Conservation (phyloP, 306 rosid genomes). For the Purshia tridentata region DNA sequence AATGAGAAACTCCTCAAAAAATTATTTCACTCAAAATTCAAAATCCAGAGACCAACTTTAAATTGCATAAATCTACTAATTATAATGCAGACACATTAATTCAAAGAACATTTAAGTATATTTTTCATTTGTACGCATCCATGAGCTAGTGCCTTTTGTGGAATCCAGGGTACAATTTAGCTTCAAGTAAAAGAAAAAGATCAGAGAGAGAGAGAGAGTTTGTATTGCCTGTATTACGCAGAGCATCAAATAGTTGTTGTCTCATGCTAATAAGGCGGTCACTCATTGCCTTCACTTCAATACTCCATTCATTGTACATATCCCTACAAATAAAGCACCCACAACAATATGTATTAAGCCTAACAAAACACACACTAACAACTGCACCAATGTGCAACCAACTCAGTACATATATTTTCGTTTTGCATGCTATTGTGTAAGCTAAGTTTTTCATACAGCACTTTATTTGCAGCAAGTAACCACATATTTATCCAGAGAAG, state of each 20-base stretch:
- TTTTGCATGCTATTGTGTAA: neutral
- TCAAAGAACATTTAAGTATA: neutral
- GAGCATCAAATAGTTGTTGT: constrained; percentile 69
- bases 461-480: neutral
- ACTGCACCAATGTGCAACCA: too few relatives aligned
- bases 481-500: neutral
- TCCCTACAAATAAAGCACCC: constrained; percentile 43
- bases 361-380: neutral
- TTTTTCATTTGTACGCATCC: neutral
- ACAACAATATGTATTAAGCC: neutral
- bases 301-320: constrained; percentile 76
- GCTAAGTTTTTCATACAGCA: neutral
- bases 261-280: constrained; percentile 83
- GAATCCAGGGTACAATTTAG: too few relatives aligned
- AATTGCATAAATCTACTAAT: neutral
- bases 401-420: neutral
- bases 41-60: neutral
- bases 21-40: neutral
- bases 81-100: neutral
- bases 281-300: constrained; percentile 86
- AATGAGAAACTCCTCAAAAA: neutral
- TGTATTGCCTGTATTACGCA: constrained; percentile 58
- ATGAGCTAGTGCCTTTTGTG: too few relatives aligned
- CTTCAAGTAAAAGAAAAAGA: too few relatives aligned
- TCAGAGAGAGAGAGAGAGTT: neutral